Evolutionary conservation across 164 flowering plant genomes (phyloP).

Genomic region (Litsea cubeba): DNA sequence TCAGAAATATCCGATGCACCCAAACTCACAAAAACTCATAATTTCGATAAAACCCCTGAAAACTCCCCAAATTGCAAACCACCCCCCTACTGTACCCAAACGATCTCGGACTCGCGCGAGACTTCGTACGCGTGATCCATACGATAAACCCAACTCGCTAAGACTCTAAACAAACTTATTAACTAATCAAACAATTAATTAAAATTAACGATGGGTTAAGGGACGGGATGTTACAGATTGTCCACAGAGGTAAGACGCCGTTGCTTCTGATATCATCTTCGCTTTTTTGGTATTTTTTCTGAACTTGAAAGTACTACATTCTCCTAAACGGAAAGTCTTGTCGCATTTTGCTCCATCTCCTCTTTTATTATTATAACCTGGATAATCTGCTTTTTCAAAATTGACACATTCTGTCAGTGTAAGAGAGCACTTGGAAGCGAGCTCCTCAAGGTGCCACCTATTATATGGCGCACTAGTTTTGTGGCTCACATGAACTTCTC

Average conservation of each 20-base stretch:
- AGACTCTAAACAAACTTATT: too few relatives aligned
- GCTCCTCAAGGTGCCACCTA: slow-evolving; percentile 44
- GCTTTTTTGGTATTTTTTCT: not conserved
- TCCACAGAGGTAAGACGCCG: not conserved
- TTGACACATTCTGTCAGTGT: slow-evolving; percentile 22
- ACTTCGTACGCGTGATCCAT: too few relatives aligned
- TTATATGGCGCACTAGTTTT: slow-evolving; percentile 40
- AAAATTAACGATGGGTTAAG: too few relatives aligned
- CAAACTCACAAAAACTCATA: too few relatives aligned
- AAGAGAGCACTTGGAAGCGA: slow-evolving; percentile 28
- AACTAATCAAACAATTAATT: too few relatives aligned
- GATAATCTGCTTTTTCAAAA: slow-evolving; percentile 32
- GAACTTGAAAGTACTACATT: slow-evolving; percentile 41
- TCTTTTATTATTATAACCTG: slow-evolving; percentile 41
- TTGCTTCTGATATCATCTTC: slow-evolving; percentile 1
- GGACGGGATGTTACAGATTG: too few relatives aligned
- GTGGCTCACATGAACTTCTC: slow-evolving; percentile 62
- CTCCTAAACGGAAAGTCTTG: slow-evolving; percentile 32
- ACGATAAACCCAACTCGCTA: too few relatives aligned
- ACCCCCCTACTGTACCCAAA: too few relatives aligned
- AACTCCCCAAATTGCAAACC: too few relatives aligned
- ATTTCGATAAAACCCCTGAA: too few relatives aligned
- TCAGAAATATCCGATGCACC: too few relatives aligned
- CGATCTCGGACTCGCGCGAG: too few relatives aligned
- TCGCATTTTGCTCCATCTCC: slow-evolving; percentile 29